Evolutionary conservation across 2,329 filamentous ascomycete species (phyloP).

Genomic region (Colletotrichum filicis): DNA sequence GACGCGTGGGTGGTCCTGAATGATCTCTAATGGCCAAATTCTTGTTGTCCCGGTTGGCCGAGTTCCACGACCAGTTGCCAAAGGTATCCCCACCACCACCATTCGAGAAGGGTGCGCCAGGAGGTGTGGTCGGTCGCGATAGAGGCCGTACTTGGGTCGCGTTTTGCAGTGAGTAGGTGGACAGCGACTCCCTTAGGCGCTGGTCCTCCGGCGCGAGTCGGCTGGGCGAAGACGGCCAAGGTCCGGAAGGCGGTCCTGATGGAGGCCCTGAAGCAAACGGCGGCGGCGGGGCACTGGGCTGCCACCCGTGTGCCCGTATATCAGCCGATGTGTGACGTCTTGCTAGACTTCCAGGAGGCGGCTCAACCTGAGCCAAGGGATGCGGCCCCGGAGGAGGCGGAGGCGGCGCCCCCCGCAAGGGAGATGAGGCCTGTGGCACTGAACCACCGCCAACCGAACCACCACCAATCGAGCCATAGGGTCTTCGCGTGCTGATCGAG

Average conservation of each 20-base stretch:
- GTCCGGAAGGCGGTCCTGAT: slow-evolving; percentile 64
- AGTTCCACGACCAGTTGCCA: slow-evolving; percentile 67
- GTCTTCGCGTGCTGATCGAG: slow-evolving; percentile 77
- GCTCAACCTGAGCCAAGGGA: slow-evolving; percentile 71
- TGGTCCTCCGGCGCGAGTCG: slow-evolving; percentile 63
- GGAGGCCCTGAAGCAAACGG: slow-evolving; percentile 58
- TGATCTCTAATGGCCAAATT: slow-evolving; percentile 63
- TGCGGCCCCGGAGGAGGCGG: slow-evolving; percentile 74
- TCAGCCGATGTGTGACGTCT: slow-evolving; percentile 95
- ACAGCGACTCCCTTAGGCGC: slow-evolving; percentile 66
- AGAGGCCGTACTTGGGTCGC: slow-evolving; percentile 54
- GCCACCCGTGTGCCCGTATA: slow-evolving; percentile 89
- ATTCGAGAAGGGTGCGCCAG: slow-evolving; percentile 61
- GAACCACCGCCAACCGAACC: slow-evolving; percentile 67
- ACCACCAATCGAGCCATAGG: slow-evolving; percentile 87
- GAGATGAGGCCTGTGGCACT: slow-evolving; percentile 76
- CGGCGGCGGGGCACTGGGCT: slow-evolving; percentile 54
- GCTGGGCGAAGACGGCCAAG: slow-evolving; percentile 67
- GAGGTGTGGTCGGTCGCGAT: slow-evolving; percentile 65
- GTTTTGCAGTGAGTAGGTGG: slow-evolving; percentile 62
- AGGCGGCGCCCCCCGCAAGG: slow-evolving; percentile 74
- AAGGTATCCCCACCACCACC: slow-evolving; percentile 57
- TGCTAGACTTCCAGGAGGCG: slow-evolving; percentile 75
- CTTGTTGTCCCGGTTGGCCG: slow-evolving; percentile 61
- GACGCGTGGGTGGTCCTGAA: slow-evolving; percentile 65